Evolutionary conservation across 495 filamentous ascomycete genomes (phyloP).

Genomic region (Xylaria telfairii): DNA sequence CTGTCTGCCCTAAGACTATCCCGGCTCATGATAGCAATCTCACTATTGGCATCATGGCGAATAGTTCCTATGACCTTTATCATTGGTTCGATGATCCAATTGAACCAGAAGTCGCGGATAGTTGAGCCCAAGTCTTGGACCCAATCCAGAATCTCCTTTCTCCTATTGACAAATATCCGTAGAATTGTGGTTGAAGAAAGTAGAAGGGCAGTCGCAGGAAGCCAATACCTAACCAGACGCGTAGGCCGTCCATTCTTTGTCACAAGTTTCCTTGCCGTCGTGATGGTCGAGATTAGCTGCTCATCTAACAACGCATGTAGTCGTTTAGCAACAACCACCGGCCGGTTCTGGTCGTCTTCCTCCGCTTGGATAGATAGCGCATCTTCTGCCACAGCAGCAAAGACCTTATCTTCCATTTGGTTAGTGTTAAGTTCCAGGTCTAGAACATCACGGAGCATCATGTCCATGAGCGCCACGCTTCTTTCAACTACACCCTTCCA

Average conservation of each 20-base stretch:
- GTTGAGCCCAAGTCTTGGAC: slow-evolving; percentile 76
- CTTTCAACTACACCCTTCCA: slow-evolving; percentile 75
- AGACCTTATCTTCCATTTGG: slow-evolving; percentile 79
- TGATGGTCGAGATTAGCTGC: slow-evolving; percentile 61
- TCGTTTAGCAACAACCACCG: slow-evolving; percentile 67
- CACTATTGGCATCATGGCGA: slow-evolving; percentile 84
- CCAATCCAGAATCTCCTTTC: slow-evolving; percentile 78
- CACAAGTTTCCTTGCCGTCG: slow-evolving; percentile 55
- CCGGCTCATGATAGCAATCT: slow-evolving; percentile 94
- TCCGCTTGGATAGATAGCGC: slow-evolving; percentile 53
- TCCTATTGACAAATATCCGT: slow-evolving; percentile 71
- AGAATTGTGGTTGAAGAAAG: slow-evolving; percentile 82
- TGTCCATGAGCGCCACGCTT: slow-evolving; percentile 81
- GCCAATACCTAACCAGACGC: slow-evolving; percentile 83
- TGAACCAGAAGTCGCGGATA: slow-evolving; percentile 85
- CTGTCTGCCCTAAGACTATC: slow-evolving; percentile 87
- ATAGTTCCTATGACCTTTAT: slow-evolving; percentile 88
- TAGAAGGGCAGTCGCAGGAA: slow-evolving; percentile 69
- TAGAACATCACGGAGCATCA: slow-evolving; percentile 68
- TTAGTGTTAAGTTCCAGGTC: slow-evolving; percentile 58
- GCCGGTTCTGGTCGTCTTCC: slow-evolving; percentile 46
- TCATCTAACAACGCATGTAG: slow-evolving; percentile 71
- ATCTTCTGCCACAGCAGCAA: slow-evolving; percentile 67
- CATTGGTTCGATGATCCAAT: slow-evolving; percentile 90
- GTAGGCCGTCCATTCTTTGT: slow-evolving; percentile 75